Evolutionary conservation across 129 eudicot genomes (phyloP).

Genomic region (Escallonia herrerae): DNA sequence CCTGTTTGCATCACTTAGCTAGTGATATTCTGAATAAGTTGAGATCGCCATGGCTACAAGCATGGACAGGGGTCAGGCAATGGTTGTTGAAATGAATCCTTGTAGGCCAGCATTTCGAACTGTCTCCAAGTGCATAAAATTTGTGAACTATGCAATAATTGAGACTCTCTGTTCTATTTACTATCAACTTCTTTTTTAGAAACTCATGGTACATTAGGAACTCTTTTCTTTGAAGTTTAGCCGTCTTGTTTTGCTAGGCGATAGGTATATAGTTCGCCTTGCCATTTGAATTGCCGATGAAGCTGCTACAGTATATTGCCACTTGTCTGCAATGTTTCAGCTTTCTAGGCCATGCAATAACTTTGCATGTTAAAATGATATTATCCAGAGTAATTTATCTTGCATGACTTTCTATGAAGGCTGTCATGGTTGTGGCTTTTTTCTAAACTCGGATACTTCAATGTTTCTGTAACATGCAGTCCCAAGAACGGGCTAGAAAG

Average conservation of each 20-base stretch:
- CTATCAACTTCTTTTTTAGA: too few relatives aligned
- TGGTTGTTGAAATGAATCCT: not conserved
- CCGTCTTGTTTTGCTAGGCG: not conserved
- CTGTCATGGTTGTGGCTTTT: not conserved
- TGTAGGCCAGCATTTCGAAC: too few relatives aligned
- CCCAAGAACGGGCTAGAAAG: slow-evolving; percentile 82
- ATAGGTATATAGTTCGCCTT: not conserved
- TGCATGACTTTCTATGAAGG: too few relatives aligned
- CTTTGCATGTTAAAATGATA: not conserved
- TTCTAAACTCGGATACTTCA: not conserved
- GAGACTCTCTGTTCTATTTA: too few relatives aligned
- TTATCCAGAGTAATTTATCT: too few relatives aligned
- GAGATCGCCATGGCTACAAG: not conserved
- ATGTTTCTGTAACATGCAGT: slow-evolving; percentile 33
- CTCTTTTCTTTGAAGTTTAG: too few relatives aligned
- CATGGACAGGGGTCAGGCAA: not conserved
- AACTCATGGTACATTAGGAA: too few relatives aligned
- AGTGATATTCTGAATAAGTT: not conserved
- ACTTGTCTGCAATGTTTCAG: too few relatives aligned
- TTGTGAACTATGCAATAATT: too few relatives aligned
- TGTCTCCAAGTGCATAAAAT: too few relatives aligned
- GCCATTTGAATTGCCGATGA: not conserved
- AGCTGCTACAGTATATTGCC: too few relatives aligned
- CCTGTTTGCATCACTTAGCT: too few relatives aligned
- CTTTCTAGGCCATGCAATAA: not conserved